These are phyloP conservation scores for Samsoniella hepiali DNA, from an alignment of 2,329 filamentous ascomycete species.

Conservation along the genomic window DNA sequence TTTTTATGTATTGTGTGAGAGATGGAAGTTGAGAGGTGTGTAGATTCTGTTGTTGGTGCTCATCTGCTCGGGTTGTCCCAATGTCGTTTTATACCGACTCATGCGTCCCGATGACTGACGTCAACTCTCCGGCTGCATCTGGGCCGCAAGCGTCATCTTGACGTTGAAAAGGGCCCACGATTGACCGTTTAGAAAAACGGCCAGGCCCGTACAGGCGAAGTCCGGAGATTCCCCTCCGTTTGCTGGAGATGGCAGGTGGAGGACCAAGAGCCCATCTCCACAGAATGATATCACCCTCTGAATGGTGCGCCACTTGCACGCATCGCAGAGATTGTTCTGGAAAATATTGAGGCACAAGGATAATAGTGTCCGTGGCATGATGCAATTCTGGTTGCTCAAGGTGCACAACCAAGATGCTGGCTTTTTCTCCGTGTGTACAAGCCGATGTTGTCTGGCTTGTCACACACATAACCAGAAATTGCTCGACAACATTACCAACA, in stretches of 20 bases:
- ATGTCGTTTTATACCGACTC: neutral
- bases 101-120: neutral
- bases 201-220: neutral
- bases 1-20: neutral
- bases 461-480: no score
- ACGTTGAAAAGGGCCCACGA: neutral
- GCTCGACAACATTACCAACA: no score
- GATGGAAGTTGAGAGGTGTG: neutral
- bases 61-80: neutral
- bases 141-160: neutral
- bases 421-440: no score
- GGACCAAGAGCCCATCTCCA: neutral
- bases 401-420: no score
- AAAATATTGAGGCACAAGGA: neutral
- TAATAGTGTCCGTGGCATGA: no score
- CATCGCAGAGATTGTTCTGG: neutral
- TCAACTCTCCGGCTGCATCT: neutral
- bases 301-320: neutral
- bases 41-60: neutral
- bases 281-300: slow-evolving; percentile 6
- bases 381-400: no score
- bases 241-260: neutral
- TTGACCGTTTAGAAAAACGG: neutral
- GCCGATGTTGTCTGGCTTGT: no score
- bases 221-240: neutral